These are phyloP conservation scores for Datura wrightii DNA, from an alignment of 257 asterid species.

Conservation along the genomic window DNA sequence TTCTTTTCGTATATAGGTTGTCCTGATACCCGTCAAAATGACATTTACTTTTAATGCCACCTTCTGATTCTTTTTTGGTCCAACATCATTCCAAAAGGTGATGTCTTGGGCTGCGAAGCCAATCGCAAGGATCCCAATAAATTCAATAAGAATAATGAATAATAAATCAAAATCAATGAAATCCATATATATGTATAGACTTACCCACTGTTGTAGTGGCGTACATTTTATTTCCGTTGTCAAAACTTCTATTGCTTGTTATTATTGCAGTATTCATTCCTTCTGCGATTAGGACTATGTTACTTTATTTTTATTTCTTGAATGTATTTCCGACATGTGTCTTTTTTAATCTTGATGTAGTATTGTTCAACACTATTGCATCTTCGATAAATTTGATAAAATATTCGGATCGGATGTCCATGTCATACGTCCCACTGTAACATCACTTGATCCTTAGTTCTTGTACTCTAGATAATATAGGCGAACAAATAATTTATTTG, in stretches of 20 bases:
- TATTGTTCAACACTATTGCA: neutral
- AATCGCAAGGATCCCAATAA: neutral
- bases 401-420: too few species aligned
- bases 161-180: neutral
- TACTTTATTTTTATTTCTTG: neutral
- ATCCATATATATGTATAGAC: neutral
- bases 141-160: neutral
- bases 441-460: too few species aligned
- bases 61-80: neutral
- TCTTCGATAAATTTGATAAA: too few species aligned
- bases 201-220: neutral
- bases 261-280: neutral
- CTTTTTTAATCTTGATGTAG: neutral
- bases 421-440: too few species aligned
- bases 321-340: neutral
- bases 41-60: conserved; percentile 29
- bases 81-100: conserved; percentile 35
- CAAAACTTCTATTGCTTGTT: neutral
- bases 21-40: conserved; percentile 37
- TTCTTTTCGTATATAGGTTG: neutral
- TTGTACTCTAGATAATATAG: too few species aligned
- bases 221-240: neutral
- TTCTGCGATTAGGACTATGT: neutral
- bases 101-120: conserved; percentile 24
- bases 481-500: too few species aligned